Evolutionary conservation across 208 protist species (phyloP), one percentile per base, ranked within the genome.

Genomic region (Leishmania guyanensis): DNA sequence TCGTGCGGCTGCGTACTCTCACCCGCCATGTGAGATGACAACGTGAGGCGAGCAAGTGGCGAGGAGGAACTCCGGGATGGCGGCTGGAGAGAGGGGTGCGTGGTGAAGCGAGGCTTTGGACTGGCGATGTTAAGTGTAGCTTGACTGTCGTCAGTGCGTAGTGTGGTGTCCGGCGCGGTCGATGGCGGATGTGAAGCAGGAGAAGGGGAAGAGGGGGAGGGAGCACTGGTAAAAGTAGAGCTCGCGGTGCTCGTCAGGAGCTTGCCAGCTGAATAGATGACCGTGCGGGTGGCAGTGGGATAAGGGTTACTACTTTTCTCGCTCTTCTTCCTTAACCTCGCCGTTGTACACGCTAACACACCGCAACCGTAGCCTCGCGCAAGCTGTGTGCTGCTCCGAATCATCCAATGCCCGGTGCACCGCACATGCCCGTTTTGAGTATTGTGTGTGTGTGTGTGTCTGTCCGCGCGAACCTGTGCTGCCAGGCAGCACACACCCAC

Each of bases 231-330:
- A 66, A 64, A 29, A 72, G 39, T 54, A 71, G 79, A 53, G 65
- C 64, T 62, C n/a, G 43, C 54, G 20, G 39, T 33, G 50, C 29
- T 75, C 46, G 17, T 51, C 48, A 75, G 20, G 46, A 74, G 51
- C 66, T 53, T 70, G 4, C 54, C 66, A 50, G 65, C 65, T 26
- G 82, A 62, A 83, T 92, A 87, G 84, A 92, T 93, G 33, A 95
- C 85, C 60, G 89, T 93, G 75, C 86, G 87, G 43, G 75, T 84
- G 60, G 87, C 84, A 64, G 69, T 90, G 71, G 87, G 83, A 78
- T 85, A 91, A 36, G 84, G 85, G 29, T 85, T 89, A 50, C 79
- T 83, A 81, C 79, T 86, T 74, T 89, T 88, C 70, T 86, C 84
- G 78, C 78, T 81, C 66, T 86, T 92, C 69, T 84, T 89, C 82